These are phyloP conservation scores for Pyricularia sp. DNA, from an alignment of 2,329 filamentous ascomycete species.

Conservation along the genomic window DNA sequence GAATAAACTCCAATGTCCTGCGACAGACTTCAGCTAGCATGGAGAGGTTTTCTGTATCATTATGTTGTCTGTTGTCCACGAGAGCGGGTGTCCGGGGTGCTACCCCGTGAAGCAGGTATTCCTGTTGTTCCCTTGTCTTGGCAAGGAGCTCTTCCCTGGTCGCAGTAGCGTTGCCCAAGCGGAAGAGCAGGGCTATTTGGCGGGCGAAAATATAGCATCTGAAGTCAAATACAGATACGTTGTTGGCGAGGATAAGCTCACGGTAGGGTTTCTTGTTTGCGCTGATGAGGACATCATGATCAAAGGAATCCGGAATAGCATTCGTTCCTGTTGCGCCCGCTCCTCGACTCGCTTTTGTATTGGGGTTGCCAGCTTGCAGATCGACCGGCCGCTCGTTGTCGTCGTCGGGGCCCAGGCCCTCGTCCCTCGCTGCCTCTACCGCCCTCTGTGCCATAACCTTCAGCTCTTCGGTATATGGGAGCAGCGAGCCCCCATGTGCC, in stretches of 20 bases:
- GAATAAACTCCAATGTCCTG: slow-evolving; percentile 72
- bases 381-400: slow-evolving; percentile 33
- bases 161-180: slow-evolving; percentile 63
- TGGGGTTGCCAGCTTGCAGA: slow-evolving; percentile 25
- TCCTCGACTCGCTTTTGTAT: slow-evolving; percentile 8
- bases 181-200: slow-evolving; percentile 69
- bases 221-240: slow-evolving; percentile 94
- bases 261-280: slow-evolving; percentile 68
- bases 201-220: slow-evolving; percentile 85
- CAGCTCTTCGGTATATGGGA: slow-evolving; percentile 61
- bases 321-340: slow-evolving; percentile 13
- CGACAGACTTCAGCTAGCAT: slow-evolving; percentile 80
- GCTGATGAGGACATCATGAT: slow-evolving; percentile 47
- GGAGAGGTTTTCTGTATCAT: slow-evolving; percentile 59
- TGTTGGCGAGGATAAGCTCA: slow-evolving; percentile 82
- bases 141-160: slow-evolving; percentile 48
- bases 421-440: slow-evolving; percentile 23
- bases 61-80: slow-evolving; percentile 31
- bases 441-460: slow-evolving; percentile 43
- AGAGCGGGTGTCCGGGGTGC: slow-evolving; percentile 31
- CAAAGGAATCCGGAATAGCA: slow-evolving; percentile 6
- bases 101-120: slow-evolving; percentile 42
- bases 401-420: slow-evolving; percentile 14
- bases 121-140: slow-evolving; percentile 49
- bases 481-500: slow-evolving; percentile 59